These are phyloP conservation scores for Neophaeococcomyces aloes DNA, from an alignment of 2,329 filamentous ascomycete species.

Conservation along the genomic window DNA sequence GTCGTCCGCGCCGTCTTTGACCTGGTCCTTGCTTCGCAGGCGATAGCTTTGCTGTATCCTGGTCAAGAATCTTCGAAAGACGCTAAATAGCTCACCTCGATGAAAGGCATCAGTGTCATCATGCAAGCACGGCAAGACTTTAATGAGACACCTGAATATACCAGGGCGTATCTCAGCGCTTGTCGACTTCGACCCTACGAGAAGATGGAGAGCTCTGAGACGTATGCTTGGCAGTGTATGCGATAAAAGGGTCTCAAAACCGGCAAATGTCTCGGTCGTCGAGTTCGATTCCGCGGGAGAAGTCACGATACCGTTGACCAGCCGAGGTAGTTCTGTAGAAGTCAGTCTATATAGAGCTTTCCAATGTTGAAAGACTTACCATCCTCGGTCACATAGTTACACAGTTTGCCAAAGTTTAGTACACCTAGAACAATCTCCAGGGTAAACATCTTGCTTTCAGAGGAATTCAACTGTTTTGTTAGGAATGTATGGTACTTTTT, in stretches of 20 bases:
- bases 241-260: slow-evolving; percentile 29
- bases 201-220: slow-evolving; percentile 68
- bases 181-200: slow-evolving; percentile 64
- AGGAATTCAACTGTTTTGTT: slow-evolving; percentile 5
- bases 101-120: slow-evolving; percentile 79
- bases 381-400: slow-evolving; percentile 6
- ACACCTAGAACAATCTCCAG: slow-evolving; percentile 14
- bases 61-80: slow-evolving; percentile 55
- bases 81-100: slow-evolving; percentile 66
- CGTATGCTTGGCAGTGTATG: slow-evolving; percentile 54
- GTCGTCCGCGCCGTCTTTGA: not conserved
- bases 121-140: slow-evolving; percentile 60
- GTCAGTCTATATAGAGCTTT: not conserved
- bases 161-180: slow-evolving; percentile 59
- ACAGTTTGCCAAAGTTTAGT: slow-evolving; percentile 15
- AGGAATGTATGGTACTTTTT: slow-evolving; percentile 14
- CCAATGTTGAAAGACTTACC: slow-evolving; percentile 3
- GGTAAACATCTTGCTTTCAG: slow-evolving; percentile 2
- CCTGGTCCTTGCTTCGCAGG: slow-evolving; percentile 4
- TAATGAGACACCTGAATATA: slow-evolving; percentile 52
- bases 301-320: not conserved
- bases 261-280: not conserved
- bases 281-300: not conserved
- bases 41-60: slow-evolving; percentile 6
- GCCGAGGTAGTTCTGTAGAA: slow-evolving; percentile 1